Percentiles rank a stretch among this genome's conserved stretches.
These are phyloP conservation scores for Apostasia shenzhenica DNA, from an alignment of 106 monocot genomes.

Conservation along the genomic window DNA sequence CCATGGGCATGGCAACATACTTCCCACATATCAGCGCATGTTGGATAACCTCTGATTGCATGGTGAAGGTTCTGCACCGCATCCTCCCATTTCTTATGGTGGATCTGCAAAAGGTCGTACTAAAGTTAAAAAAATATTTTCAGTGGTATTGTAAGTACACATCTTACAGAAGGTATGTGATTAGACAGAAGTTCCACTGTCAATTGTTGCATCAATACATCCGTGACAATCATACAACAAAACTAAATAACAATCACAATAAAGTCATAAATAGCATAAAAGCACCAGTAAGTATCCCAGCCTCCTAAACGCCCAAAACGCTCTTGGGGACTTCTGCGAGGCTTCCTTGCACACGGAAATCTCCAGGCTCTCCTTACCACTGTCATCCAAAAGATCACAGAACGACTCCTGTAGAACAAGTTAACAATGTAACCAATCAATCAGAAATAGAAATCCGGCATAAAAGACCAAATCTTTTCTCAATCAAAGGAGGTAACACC, in stretches of 20 bases:
- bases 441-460: not conserved
- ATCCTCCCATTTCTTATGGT: slow-evolving; percentile 81
- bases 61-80: slow-evolving; percentile 85
- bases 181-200: not conserved
- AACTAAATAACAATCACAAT: not conserved
- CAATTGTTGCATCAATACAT: not conserved
- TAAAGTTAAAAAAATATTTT: too few relatives aligned
- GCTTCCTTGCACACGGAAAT: slow-evolving; percentile 71
- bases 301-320: slow-evolving; percentile 91
- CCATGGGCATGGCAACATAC: slow-evolving; percentile 19
- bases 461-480: not conserved
- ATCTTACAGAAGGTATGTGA: too few relatives aligned
- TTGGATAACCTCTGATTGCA: slow-evolving; percentile 79
- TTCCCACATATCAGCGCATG: slow-evolving; percentile 94
- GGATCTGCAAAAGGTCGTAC: slow-evolving; percentile 35
- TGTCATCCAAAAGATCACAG: slow-evolving; percentile 80
- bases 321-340: slow-evolving; percentile 72
- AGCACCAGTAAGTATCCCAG: slow-evolving; percentile 82
- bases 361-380: slow-evolving; percentile 86
- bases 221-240: not conserved
- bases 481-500: not conserved
- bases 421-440: not conserved
- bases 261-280: slow-evolving; percentile 2
- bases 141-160: too few relatives aligned
- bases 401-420: slow-evolving; percentile 52